A percentile compares a stretch with the other conserved stretches of the same genome.
Evolutionary conservation across 305 asterid species (phyloP).

Genomic region (Fraxinus nigra): DNA sequence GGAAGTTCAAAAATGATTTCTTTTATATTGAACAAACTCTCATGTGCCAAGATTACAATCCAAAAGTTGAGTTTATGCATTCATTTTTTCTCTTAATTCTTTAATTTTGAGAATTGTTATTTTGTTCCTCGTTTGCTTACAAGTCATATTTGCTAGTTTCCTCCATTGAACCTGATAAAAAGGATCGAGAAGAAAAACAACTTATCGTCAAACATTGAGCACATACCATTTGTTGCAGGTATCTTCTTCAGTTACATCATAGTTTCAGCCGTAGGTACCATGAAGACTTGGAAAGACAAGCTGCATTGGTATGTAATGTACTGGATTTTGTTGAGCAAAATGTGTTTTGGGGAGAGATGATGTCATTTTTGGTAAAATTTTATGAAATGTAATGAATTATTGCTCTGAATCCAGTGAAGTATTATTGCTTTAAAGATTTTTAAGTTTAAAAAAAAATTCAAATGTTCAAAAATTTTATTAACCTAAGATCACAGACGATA

Average conservation of each 20-base stretch:
- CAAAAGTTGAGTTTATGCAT: neutral
- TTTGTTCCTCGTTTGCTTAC: neutral
- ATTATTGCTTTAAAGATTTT: too few species aligned
- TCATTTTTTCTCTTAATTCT: neutral
- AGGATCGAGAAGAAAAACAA: neutral
- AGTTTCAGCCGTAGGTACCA: neutral
- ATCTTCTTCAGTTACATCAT: neutral
- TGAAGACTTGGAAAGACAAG: neutral
- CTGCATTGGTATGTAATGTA: neutral
- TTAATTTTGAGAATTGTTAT: neutral
- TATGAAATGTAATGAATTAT: neutral
- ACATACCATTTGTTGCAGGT: neutral
- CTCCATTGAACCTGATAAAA: neutral
- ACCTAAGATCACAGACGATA: too few species aligned
- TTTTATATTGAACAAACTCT: neutral
- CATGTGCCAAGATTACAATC: neutral
- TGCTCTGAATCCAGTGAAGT: too few species aligned
- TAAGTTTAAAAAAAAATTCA: too few species aligned
- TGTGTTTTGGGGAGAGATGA: neutral
- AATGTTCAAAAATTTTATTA: too few species aligned
- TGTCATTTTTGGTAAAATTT: neutral
- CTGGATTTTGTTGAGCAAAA: neutral
- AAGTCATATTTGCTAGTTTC: neutral
- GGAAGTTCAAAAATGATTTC: neutral
- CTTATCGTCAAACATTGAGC: neutral